Base-by-base conservation (phyloP, 2,329 filamentous ascomycete species). In the Fusarium hainanense region DNA sequence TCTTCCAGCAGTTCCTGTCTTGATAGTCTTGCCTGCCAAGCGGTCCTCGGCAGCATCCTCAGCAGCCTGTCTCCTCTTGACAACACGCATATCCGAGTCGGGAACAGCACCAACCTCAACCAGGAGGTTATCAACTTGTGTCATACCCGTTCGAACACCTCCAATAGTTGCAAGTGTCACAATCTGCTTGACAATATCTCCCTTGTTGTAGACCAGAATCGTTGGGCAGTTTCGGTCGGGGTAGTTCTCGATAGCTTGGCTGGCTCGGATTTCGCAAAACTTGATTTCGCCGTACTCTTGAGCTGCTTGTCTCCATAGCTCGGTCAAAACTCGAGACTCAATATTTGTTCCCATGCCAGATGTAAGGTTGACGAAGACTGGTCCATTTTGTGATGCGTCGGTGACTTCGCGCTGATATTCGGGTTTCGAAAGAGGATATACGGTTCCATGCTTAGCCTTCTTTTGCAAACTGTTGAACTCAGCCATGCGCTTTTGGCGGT, bases 221-320 rank as follows among this genome's bases (percentile, higher is more conserved):
- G 96, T 99, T 3, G 96, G 96, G 61, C 94, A 97, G 79, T 99
- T 99, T 60, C 88, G 87, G 75, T 98, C 96, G 3, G 96, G 96
- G 79, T 99, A 99, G 42, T 93, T 93, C 79, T 98, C 96, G 73
- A 99, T 98, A 61, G 96, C 97, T 82, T 98, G 89, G 77, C 93
- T 90, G 9, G 91, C 96, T 73, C 91, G 88, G 73, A 99, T 98
- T 82, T 98, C 93, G 79, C 95, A 98, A 81, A 99, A 99, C 82
- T 99, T 99, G 79, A 99, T 85, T 70, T 99, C 95, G 21, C 94
- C 93, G 77, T 94, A 99, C 76, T 95, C 93, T 63, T 81, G 82
- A 1, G 96, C 95, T 42, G 96, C 87, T 76, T 94, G 89, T 37
- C 91, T 86, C 94, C 95, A 99, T 21, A 98, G 84, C 77, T 97